phyloP scores from a whole-genome alignment of 73 alveolate species.

The Uronychia binucleata region DNA sequence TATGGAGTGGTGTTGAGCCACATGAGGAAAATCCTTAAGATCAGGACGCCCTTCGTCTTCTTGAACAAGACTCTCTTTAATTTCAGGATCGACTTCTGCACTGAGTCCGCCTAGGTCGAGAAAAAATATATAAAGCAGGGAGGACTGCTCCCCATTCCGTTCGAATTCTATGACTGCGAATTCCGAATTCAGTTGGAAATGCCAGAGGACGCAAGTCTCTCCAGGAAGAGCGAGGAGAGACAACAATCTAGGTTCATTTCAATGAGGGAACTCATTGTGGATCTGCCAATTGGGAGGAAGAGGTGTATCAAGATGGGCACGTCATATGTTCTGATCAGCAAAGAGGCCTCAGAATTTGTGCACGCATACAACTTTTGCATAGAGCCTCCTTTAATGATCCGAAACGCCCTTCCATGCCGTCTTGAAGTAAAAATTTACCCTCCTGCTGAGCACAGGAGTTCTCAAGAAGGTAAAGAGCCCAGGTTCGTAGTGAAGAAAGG shows the following conservation, averaged over 20 bases:
- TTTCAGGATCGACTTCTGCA: not conserved
- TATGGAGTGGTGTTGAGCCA: constrained; percentile 23
- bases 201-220: not conserved
- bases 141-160: not conserved
- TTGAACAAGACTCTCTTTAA: constrained; percentile 15
- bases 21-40: constrained; percentile 22
- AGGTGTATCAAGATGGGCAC: not conserved
- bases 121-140: not conserved
- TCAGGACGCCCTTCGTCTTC: constrained; percentile 26
- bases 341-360: not conserved
- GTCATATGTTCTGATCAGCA: not conserved
- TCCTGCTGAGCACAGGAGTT: not conserved
- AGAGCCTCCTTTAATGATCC: constrained; percentile 22
- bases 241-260: not conserved
- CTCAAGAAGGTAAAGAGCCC: not conserved
- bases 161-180: not conserved
- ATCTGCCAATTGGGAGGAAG: not conserved
- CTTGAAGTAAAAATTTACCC: constrained; percentile 19
- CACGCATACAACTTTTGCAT: not conserved
- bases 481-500: constrained; percentile 18
- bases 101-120: not conserved
- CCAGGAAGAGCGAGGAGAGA: not conserved
- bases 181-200: not conserved
- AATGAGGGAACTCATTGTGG: not conserved
- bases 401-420: constrained; percentile 23